These are phyloP conservation scores for Pyrenula aspistea DNA, from an alignment of 495 filamentous ascomycete genomes.

Conservation along the genomic window DNA sequence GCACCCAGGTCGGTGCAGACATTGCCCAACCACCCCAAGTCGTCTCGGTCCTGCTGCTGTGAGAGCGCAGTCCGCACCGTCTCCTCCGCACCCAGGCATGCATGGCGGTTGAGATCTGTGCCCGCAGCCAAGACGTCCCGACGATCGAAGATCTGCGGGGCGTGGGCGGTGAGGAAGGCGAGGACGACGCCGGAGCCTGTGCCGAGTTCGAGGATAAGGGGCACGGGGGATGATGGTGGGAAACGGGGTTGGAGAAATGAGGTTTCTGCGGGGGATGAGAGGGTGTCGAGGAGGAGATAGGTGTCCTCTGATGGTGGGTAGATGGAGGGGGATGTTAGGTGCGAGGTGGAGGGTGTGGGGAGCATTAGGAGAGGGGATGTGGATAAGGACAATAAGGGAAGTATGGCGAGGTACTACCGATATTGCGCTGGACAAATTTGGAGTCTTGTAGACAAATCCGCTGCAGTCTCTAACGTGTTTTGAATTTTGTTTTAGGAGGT, in stretches of 20 bases:
- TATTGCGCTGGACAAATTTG: too few relatives aligned
- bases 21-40: slow-evolving; percentile 53
- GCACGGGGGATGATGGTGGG: slow-evolving; percentile 7
- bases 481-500: too few relatives aligned
- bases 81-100: slow-evolving; percentile 53
- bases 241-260: slow-evolving; percentile 56
- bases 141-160: slow-evolving; percentile 58
- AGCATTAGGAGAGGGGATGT: slow-evolving; percentile 64
- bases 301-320: slow-evolving; percentile 96
- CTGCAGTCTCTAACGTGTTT: too few relatives aligned
- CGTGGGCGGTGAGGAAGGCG: slow-evolving; percentile 71
- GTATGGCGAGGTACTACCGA: too few relatives aligned
- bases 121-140: slow-evolving; percentile 57
- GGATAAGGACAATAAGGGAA: too few relatives aligned
- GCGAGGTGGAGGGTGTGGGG: slow-evolving; percentile 81
- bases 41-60: slow-evolving; percentile 5
- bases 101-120: slow-evolving; percentile 71
- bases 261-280: slow-evolving; percentile 62
- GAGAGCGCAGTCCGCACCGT: slow-evolving; percentile 36
- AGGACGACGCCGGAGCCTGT: slow-evolving; percentile 86
- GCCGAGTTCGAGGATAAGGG: slow-evolving; percentile 73
- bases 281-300: slow-evolving; percentile 84
- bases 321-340: slow-evolving; percentile 72
- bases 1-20: slow-evolving; percentile 53
- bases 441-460: too few relatives aligned